Percentiles rank a stretch among this genome's conserved stretches.
Evolutionary conservation across 2,329 filamentous ascomycete genomes (phyloP).

Genomic region (Zymoseptoria tritici): DNA sequence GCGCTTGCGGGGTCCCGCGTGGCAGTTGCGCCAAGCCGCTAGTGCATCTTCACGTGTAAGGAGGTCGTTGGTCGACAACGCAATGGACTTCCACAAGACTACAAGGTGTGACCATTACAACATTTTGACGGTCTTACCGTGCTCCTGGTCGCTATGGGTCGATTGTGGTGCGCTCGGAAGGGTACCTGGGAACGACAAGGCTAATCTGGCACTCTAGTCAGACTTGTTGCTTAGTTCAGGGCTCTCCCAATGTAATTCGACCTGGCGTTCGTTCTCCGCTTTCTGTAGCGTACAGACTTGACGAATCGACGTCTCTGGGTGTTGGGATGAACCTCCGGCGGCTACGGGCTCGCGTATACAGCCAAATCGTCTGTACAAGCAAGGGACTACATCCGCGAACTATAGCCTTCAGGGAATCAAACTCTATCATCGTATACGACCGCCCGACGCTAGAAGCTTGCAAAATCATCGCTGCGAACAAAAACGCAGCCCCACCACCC

Average conservation of each 20-base stretch:
- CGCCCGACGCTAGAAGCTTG: no score
- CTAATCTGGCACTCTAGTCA: neutral
- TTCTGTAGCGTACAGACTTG: neutral
- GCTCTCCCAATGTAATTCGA: neutral
- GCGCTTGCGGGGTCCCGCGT: neutral
- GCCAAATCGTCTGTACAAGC: neutral
- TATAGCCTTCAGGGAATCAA: neutral
- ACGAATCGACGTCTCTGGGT: neutral
- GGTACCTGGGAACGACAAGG: no score
- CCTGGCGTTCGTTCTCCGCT: neutral
- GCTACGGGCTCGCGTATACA: neutral
- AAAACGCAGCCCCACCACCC: neutral
- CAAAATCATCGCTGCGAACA: no score
- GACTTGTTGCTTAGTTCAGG: neutral
- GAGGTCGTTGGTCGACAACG: no score
- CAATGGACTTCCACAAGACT: no score
- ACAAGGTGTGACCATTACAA: no score
- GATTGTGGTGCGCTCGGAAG: no score
- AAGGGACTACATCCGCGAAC: neutral
- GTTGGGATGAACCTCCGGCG: neutral
- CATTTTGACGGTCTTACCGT: neutral
- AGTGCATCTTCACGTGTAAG: neutral
- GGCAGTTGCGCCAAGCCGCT: neutral
- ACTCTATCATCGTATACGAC: neutral
- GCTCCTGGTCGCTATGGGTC: neutral